Evolutionary conservation across 257 asterid species (phyloP).

Genomic region (Penstemon barbatus): DNA sequence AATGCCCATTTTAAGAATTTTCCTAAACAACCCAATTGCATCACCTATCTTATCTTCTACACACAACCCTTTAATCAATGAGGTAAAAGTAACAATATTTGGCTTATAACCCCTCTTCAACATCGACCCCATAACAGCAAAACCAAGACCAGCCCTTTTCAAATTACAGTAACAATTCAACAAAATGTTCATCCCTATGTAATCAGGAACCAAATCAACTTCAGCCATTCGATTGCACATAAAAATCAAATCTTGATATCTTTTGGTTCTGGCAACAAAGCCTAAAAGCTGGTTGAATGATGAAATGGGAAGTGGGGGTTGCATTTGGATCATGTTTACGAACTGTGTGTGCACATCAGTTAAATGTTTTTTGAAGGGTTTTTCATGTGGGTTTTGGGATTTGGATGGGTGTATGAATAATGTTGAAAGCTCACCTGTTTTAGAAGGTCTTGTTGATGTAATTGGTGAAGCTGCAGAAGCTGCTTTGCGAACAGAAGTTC

Average conservation of each 20-base stretch:
- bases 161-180: slow-evolving; percentile 56
- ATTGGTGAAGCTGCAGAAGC: slow-evolving; percentile 32
- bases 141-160: slow-evolving; percentile 45
- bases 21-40: slow-evolving; percentile 52
- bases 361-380: slow-evolving; percentile 24
- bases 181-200: slow-evolving; percentile 52
- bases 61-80: slow-evolving; percentile 68
- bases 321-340: slow-evolving; percentile 49
- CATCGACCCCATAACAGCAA: slow-evolving; percentile 56
- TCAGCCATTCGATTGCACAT: slow-evolving; percentile 51
- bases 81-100: slow-evolving; percentile 48
- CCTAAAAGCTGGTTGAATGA: slow-evolving; percentile 48
- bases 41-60: slow-evolving; percentile 47
- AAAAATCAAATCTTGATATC: slow-evolving; percentile 34
- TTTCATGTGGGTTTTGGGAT: slow-evolving; percentile 26
- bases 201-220: slow-evolving; percentile 45
- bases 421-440: slow-evolving; percentile 37
- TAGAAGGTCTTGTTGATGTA: slow-evolving; percentile 24
- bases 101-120: slow-evolving; percentile 62
- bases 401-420: slow-evolving; percentile 25
- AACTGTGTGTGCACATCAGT: slow-evolving; percentile 41
- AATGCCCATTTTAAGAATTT: slow-evolving; percentile 45
- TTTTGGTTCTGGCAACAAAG: slow-evolving; percentile 52
- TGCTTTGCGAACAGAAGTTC: slow-evolving; percentile 32
- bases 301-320: slow-evolving; percentile 45